Evolutionary conservation across 2,329 filamentous ascomycete species (phyloP).

Genomic region (Verticillium klebahnii): DNA sequence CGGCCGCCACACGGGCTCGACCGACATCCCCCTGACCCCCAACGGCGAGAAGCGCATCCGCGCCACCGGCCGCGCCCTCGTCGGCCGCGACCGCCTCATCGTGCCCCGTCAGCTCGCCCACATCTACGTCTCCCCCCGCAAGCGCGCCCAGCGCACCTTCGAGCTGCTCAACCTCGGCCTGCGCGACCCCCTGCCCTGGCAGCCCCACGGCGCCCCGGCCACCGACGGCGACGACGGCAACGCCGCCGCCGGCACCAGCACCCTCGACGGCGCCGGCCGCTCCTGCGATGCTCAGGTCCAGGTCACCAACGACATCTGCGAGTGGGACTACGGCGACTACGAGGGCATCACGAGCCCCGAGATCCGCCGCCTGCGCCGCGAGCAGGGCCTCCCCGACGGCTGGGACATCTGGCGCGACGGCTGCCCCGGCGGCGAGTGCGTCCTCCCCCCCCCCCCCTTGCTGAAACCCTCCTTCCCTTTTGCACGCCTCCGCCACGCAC

Average conservation of each 20-base stretch:
- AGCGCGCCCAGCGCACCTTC: conserved; percentile 82
- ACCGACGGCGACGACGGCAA: conserved; percentile 6
- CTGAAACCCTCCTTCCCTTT: too few species aligned
- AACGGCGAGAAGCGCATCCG: conserved; percentile 74
- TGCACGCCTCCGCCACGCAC: too few species aligned
- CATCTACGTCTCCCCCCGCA: conserved; percentile 83
- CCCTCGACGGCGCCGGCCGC: conserved; percentile 20
- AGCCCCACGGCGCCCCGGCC: conserved; percentile 33
- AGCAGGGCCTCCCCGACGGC: conserved; percentile 49
- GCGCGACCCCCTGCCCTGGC: conserved; percentile 68
- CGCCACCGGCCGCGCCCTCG: conserved; percentile 76
- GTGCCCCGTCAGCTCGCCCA: conserved; percentile 77
- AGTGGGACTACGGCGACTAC: conserved; percentile 87
- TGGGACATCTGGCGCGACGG: conserved; percentile 94
- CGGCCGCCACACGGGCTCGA: conserved; percentile 76
- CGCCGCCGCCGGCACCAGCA: conserved; percentile 19
- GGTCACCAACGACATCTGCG: conserved; percentile 67
- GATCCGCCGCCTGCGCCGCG: conserved; percentile 55
- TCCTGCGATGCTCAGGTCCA: conserved; percentile 59
- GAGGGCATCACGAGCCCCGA: conserved; percentile 72
- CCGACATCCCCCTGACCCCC: conserved; percentile 80
- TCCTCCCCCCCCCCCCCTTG: conserved; percentile 13
- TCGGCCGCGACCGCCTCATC: conserved; percentile 80
- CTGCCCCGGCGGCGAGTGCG: conserved; percentile 78
- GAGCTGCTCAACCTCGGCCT: conserved; percentile 77